These are phyloP conservation scores for Aspergillus sparsus DNA, from an alignment of 495 filamentous ascomycete genomes.

Conservation along the genomic window DNA sequence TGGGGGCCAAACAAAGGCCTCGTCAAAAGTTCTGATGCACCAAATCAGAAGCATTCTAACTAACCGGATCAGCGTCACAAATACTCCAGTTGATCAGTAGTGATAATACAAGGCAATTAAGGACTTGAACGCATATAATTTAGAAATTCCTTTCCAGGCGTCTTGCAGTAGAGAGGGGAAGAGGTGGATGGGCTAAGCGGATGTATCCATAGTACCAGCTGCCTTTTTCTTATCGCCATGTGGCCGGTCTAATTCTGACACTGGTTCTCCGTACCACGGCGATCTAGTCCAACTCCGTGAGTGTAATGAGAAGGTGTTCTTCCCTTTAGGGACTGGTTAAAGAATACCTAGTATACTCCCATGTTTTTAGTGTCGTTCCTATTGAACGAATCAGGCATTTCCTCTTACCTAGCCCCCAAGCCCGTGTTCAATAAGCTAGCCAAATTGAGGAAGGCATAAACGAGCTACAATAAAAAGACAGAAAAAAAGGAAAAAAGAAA, in stretches of 20 bases:
- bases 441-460: conserved; percentile 7
- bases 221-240: conserved; percentile 29
- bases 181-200: neutral
- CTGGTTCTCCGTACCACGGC: conserved; percentile 23
- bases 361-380: neutral
- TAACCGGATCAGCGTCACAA: conserved; percentile 4
- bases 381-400: conserved; percentile 22
- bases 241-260: conserved; percentile 24
- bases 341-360: neutral
- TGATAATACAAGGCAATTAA: conserved; percentile 3
- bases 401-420: conserved; percentile 9
- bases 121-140: neutral
- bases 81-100: conserved; percentile 11
- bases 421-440: conserved; percentile 8
- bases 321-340: neutral
- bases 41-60: conserved; percentile 11
- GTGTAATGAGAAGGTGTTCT: conserved; percentile 14
- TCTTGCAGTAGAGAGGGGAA: neutral
- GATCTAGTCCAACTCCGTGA: conserved; percentile 27
- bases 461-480: neutral
- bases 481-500: neutral
- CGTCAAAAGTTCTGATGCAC: conserved; percentile 14
- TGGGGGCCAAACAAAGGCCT: conserved; percentile 18
- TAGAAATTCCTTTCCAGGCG: neutral
- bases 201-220: conserved; percentile 11